phyloP scores from a whole-genome alignment of 2,329 filamentous ascomycete species.

The Alternaria sp. region DNA sequence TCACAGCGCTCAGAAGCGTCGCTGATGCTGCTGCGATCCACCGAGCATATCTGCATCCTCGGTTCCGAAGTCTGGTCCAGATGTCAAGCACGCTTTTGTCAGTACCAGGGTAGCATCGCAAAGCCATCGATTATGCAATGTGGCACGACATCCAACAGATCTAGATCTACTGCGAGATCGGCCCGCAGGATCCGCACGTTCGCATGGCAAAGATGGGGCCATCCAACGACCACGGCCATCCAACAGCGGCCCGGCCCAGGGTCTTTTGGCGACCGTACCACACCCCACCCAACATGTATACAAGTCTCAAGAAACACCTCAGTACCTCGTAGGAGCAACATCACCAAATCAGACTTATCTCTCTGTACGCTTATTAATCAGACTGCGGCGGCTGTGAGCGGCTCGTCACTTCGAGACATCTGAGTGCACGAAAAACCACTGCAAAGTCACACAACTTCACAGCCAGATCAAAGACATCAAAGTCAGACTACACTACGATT shows the following conservation, averaged over 20 bases:
- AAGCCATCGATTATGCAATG: background rate
- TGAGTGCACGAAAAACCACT: background rate
- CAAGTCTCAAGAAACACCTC: too few relatives aligned
- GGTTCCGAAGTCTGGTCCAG: background rate
- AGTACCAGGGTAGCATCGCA: background rate
- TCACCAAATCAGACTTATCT: too few relatives aligned
- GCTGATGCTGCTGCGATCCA: background rate
- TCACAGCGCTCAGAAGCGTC: background rate
- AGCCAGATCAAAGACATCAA: background rate
- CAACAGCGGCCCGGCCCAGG: background rate
- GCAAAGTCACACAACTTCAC: background rate
- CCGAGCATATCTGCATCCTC: background rate
- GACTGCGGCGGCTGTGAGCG: background rate
- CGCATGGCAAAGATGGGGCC: conserved; percentile 7
- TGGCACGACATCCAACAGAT: background rate
- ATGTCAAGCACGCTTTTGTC: background rate
- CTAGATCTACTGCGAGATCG: background rate
- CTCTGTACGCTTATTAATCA: too few relatives aligned
- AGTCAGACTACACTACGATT: background rate
- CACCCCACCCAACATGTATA: background rate
- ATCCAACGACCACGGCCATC: background rate
- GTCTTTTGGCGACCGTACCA: background rate
- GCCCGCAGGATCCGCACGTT: conserved; percentile 10
- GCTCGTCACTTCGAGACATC: background rate
- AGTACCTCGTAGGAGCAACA: too few relatives aligned